Conservation (phyloP, 2,329 filamentous ascomycete genomes). For the Scopulariopsis brevicaulis region DNA sequence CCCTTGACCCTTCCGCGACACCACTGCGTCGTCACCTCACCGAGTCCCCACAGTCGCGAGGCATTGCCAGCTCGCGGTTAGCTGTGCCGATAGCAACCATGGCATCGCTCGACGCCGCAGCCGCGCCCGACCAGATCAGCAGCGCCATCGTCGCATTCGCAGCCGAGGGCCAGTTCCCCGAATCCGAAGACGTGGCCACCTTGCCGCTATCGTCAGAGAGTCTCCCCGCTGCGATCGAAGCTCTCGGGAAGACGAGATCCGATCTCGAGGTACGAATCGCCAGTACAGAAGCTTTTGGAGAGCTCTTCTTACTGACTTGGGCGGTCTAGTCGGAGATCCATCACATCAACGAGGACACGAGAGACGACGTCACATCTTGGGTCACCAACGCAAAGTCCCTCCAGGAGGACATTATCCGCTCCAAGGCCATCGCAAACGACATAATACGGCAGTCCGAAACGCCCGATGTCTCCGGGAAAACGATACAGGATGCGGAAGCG, state of each 20-base stretch:
- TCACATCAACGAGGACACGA: constrained; percentile 62
- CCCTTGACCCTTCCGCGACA: neutral
- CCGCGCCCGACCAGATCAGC: constrained; percentile 17
- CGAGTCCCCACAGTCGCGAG: neutral
- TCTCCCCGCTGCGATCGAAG: constrained; percentile 25
- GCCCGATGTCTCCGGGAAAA: constrained; percentile 39
- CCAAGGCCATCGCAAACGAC: constrained; percentile 66
- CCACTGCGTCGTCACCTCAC: neutral
- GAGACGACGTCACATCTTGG: constrained; percentile 76
- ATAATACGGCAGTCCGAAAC: constrained; percentile 70
- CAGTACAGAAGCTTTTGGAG: neutral
- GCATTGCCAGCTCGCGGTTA: neutral
- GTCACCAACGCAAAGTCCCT: constrained; percentile 73
- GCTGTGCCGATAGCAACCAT: constrained; percentile 11
- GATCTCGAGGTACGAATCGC: constrained; percentile 24
- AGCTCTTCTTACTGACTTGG: neutral
- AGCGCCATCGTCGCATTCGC: constrained; percentile 28
- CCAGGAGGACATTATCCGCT: constrained; percentile 74
- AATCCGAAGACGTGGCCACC: constrained; percentile 19
- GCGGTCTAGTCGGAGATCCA: constrained; percentile 55
- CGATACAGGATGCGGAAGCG: constrained; percentile 38
- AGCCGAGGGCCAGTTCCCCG: constrained; percentile 26
- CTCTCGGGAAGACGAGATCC: constrained; percentile 21
- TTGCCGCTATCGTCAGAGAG: constrained; percentile 24
- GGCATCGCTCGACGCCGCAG: constrained; percentile 17